A percentile compares a stretch with the other conserved stretches of the same genome.
Conservation (phyloP, 2,329 filamentous ascomycete genomes). For the Ceratocystis variospora region DNA sequence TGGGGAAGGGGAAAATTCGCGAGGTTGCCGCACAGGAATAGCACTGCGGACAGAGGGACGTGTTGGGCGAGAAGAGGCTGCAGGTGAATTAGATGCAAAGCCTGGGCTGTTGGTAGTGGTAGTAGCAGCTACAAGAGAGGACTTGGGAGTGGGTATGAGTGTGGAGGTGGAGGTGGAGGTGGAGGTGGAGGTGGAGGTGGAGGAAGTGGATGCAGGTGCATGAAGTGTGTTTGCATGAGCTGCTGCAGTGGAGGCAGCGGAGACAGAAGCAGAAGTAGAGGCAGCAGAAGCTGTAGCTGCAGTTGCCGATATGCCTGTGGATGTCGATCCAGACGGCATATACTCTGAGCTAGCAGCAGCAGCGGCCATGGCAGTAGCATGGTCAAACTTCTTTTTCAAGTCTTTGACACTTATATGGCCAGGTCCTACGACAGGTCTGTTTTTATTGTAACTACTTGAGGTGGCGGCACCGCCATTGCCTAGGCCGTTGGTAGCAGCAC, state of each 20-base stretch:
- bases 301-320: neutral
- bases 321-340: conserved; percentile 2
- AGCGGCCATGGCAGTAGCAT: conserved; percentile 30
- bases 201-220: conserved; percentile 1
- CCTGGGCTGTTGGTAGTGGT: neutral
- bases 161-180: neutral
- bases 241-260: too few species aligned
- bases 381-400: conserved; percentile 65
- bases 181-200: neutral
- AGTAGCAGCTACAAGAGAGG: neutral
- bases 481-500: neutral
- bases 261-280: neutral
- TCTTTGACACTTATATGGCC: conserved; percentile 54
- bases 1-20: conserved; percentile 17
- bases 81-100: neutral
- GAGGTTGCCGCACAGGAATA: conserved; percentile 17
- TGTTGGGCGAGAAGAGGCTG: conserved; percentile 10
- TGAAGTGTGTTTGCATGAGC: neutral
- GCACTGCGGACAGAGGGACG: conserved; percentile 13
- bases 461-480: neutral
- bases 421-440: neutral
- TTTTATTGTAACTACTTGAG: neutral
- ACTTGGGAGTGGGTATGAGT: neutral
- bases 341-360: conserved; percentile 14
- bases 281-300: neutral